phyloP scores from a whole-genome alignment of 306 rosid species.

The Lagenaria siceraria region DNA sequence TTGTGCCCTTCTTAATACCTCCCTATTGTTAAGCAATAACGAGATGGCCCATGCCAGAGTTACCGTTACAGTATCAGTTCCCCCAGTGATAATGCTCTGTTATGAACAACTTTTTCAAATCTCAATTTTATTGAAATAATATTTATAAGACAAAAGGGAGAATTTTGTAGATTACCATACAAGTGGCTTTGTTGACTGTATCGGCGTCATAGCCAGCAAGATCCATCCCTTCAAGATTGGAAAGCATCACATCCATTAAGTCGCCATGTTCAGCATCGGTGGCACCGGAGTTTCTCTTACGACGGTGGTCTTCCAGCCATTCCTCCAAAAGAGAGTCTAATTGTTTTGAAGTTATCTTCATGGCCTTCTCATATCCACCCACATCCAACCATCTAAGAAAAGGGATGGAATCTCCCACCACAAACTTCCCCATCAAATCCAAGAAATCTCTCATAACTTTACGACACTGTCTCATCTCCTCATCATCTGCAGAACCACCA shows the following conservation, averaged over 20 bases:
- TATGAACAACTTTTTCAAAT: background rate
- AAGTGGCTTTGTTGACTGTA: slow-evolving; percentile 34
- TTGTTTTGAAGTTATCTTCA: slow-evolving; percentile 9
- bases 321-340: slow-evolving; percentile 14
- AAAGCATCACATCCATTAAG: slow-evolving; percentile 28
- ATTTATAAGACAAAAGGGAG: background rate
- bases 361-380: slow-evolving; percentile 40
- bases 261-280: slow-evolving; percentile 10
- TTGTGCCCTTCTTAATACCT: slow-evolving; percentile 16
- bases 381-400: slow-evolving; percentile 33
- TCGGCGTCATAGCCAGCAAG: slow-evolving; percentile 29
- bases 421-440: slow-evolving; percentile 6
- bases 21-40: slow-evolving; percentile 20
- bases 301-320: slow-evolving; percentile 37
- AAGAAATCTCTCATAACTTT: slow-evolving; percentile 16
- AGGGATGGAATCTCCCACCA: slow-evolving; percentile 32
- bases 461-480: background rate
- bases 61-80: slow-evolving; percentile 33
- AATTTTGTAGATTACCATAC: slow-evolving; percentile 17
- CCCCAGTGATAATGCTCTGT: slow-evolving; percentile 27
- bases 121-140: background rate
- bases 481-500: background rate
- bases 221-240: slow-evolving; percentile 7
- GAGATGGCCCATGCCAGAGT: slow-evolving; percentile 29
- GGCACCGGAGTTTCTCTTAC: background rate